Base-by-base conservation (phyloP, 495 filamentous ascomycete genomes). In the Trichocladium uniseriatum region DNA sequence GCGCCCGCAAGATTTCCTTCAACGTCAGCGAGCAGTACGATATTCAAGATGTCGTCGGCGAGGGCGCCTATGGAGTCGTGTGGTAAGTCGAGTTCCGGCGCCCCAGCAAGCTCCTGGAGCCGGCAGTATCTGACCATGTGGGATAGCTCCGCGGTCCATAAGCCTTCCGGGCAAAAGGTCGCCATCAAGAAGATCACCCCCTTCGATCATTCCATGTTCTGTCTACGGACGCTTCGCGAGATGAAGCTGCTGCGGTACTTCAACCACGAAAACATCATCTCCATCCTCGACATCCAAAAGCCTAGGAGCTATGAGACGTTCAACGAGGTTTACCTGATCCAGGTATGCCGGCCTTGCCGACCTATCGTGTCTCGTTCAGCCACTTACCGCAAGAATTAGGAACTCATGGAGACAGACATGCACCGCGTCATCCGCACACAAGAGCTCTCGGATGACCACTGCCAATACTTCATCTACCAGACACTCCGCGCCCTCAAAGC, bases 341-440 rank as follows among this genome's bases (percentile, higher is more conserved):
- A 98, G 76, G 89, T 94, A 77, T 43, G 75, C 3, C 24, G 3
- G 4, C 35, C 1, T 10, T 37, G 1, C n/a, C 0, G 24, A 6
- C 9, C n/a, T 20, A 2, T 14, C 8, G 0, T 2, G 9, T 28
- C 15, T 36, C 18, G 29, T 27, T 31, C 2, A 19, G 7, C 15
- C 16, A 6, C 20, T 41, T 31, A 39, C 9, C 34, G 29, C 2
- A 19, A n/a, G n/a, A n/a, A 52, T 8, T 45, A 94, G 89, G 94
- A 99, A 69, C 79, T 99, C 51, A 99, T 99, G 94, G 94, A 99
- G 72, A 99, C 94, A 21, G 94, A 99, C 60, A 99, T 99, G 94
- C 94, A 99, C 64, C 83, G 94, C 39, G 94, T 99, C 51, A 99
- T 99, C 58, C 90, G 94, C 50, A 99, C 94, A 45, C 94, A 99